phyloP scores from a whole-genome alignment of 2,329 filamentous ascomycete species.

The Trichoderma gracile region DNA sequence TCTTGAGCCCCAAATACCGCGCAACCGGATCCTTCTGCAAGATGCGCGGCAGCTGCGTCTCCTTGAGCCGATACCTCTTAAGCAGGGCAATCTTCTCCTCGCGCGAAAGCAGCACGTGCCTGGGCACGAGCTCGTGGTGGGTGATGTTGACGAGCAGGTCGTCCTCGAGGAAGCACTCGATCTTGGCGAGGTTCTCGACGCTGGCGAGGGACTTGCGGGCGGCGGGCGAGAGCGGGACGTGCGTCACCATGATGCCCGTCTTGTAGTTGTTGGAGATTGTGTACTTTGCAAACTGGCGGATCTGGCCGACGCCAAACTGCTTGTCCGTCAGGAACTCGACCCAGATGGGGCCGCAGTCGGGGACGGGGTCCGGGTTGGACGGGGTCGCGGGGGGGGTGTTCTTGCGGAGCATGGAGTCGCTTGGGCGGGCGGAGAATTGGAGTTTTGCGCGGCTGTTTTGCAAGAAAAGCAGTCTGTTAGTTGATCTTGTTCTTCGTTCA shows the following conservation, averaged over 20 bases:
- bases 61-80: constrained; percentile 90
- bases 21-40: constrained; percentile 90
- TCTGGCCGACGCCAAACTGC: constrained; percentile 84
- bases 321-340: constrained; percentile 85
- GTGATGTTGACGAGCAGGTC: constrained; percentile 98
- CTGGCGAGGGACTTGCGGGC: constrained; percentile 84
- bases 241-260: constrained; percentile 87
- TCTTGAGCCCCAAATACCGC: constrained; percentile 83
- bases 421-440: constrained; percentile 84
- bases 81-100: constrained; percentile 88
- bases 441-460: constrained; percentile 73
- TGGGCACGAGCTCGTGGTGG: constrained; percentile 93
- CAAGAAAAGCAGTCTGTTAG: too few species aligned
- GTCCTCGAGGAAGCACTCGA: constrained; percentile 95
- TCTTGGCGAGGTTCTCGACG: constrained; percentile 72
- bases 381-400: constrained; percentile 73
- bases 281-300: constrained; percentile 84
- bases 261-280: constrained; percentile 79
- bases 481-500: too few species aligned
- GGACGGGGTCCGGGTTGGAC: constrained; percentile 66
- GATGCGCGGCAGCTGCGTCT: constrained; percentile 93
- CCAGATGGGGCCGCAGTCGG: constrained; percentile 85
- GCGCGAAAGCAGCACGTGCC: constrained; percentile 83
- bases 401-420: constrained; percentile 79
- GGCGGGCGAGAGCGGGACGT: constrained; percentile 77